phyloP scores from a whole-genome alignment of 305 asterid species.

The Petunia hybrid region DNA sequence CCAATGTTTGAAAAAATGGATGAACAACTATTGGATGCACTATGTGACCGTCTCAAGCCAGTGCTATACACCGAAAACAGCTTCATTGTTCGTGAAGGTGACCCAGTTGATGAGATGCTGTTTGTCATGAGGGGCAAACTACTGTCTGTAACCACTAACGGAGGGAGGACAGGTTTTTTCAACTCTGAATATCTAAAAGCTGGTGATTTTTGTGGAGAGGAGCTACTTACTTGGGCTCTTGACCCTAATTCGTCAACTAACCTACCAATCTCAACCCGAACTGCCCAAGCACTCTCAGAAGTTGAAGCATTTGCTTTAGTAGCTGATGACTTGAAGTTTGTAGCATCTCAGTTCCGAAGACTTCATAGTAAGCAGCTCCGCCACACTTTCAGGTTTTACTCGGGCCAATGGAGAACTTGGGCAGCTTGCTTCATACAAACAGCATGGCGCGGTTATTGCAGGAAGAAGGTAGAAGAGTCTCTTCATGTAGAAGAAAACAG shows the following conservation, averaged over 20 bases:
- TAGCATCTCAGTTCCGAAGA: slow-evolving; percentile 56
- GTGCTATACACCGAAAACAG: slow-evolving; percentile 52
- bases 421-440: slow-evolving; percentile 59
- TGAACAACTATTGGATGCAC: slow-evolving; percentile 58
- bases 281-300: slow-evolving; percentile 56
- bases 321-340: slow-evolving; percentile 56
- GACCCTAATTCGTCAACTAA: slow-evolving; percentile 53
- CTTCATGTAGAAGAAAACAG: slow-evolving; percentile 52
- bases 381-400: slow-evolving; percentile 57
- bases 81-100: slow-evolving; percentile 55
- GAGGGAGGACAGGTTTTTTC: slow-evolving; percentile 57
- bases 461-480: slow-evolving; percentile 56
- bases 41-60: slow-evolving; percentile 57
- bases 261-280: slow-evolving; percentile 56
- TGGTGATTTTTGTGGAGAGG: slow-evolving; percentile 62
- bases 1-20: slow-evolving; percentile 63
- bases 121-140: slow-evolving; percentile 55
- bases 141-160: slow-evolving; percentile 49
- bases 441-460: slow-evolving; percentile 51
- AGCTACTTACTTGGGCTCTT: slow-evolving; percentile 61
- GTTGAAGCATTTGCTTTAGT: slow-evolving; percentile 61
- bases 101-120: slow-evolving; percentile 57
- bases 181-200: slow-evolving; percentile 51
- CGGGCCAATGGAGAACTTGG: slow-evolving; percentile 62
- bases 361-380: slow-evolving; percentile 60